Conservation (phyloP, 495 filamentous ascomycete genomes). For the Aspergillus steynii region DNA sequence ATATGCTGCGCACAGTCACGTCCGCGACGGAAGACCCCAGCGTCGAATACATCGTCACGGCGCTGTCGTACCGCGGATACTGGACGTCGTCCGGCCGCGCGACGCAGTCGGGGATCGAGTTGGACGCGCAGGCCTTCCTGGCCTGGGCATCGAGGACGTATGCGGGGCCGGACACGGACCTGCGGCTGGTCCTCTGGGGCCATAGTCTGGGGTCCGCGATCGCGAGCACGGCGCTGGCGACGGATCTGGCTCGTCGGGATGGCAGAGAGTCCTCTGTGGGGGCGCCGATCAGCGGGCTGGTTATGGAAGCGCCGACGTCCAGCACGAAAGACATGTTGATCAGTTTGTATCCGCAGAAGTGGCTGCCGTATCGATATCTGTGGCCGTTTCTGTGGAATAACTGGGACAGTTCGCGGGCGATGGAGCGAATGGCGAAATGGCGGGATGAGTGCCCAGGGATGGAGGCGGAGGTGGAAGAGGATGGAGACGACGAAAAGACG, state of each 20-base stretch:
- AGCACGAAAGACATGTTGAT: constrained; percentile 72
- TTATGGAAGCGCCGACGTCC: constrained; percentile 77
- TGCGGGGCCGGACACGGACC: constrained; percentile 23
- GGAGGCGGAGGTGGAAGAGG: background rate
- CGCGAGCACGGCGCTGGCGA: constrained; percentile 54
- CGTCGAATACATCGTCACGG: constrained; percentile 56
- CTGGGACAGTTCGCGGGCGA: constrained; percentile 47
- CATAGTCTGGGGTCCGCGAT: constrained; percentile 71
- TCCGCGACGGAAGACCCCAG: constrained; percentile 4
- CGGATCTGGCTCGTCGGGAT: constrained; percentile 25
- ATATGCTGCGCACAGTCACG: constrained; percentile 29
- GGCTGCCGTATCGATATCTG: constrained; percentile 74
- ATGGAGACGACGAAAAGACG: no score
- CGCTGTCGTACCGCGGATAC: constrained; percentile 73
- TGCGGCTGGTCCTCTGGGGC: constrained; percentile 71
- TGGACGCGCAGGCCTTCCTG: constrained; percentile 62
- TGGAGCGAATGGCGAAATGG: constrained; percentile 36
- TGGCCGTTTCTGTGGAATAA: constrained; percentile 53
- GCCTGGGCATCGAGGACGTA: constrained; percentile 50
- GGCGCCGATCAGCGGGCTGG: constrained; percentile 47
- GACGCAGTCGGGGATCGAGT: constrained; percentile 64
- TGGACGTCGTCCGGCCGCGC: constrained; percentile 74
- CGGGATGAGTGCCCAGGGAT: constrained; percentile 9
- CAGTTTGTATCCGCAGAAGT: constrained; percentile 76
- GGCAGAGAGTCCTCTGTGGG: constrained; percentile 18